These are phyloP conservation scores for Amphibolis antarctica DNA, from an alignment of 106 monocot species.

Conservation along the genomic window DNA sequence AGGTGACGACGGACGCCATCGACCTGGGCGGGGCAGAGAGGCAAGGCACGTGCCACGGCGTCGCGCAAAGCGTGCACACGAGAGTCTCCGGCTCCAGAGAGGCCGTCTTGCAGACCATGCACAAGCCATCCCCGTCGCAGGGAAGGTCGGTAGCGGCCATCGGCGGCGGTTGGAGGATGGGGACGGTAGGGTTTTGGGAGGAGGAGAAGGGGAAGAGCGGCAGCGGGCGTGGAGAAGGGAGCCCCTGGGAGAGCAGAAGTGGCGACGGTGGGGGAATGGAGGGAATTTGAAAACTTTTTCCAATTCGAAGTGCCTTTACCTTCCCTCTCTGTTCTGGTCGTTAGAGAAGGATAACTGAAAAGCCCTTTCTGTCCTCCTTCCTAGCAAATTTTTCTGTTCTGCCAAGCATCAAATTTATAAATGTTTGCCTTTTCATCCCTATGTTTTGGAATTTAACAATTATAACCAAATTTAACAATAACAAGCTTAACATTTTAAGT, in stretches of 20 bases:
- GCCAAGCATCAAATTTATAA: too few relatives aligned
- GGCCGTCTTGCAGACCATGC: conserved; percentile 69
- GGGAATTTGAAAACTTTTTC: too few relatives aligned
- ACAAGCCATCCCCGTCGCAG: conserved; percentile 81
- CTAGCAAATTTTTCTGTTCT: too few relatives aligned
- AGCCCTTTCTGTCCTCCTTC: too few relatives aligned
- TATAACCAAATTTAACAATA: too few relatives aligned
- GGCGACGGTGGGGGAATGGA: too few relatives aligned
- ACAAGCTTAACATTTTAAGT: too few relatives aligned
- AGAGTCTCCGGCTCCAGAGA: conserved; percentile 41
- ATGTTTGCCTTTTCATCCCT: too few relatives aligned
- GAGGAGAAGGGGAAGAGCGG: neutral
- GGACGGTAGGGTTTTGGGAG: neutral
- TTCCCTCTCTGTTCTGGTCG: too few relatives aligned
- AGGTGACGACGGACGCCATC: conserved; percentile 19
- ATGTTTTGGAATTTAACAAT: too few relatives aligned
- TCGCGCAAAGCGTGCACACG: conserved; percentile 57
- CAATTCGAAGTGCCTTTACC: neutral
- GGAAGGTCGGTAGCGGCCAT: conserved; percentile 54
- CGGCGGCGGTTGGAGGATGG: neutral
- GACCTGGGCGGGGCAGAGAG: conserved; percentile 35
- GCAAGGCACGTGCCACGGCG: conserved; percentile 91
- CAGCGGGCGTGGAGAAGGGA: neutral
- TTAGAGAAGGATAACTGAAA: too few relatives aligned
- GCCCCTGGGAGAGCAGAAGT: too few relatives aligned